A percentile compares a stretch with the other conserved stretches of the same genome.
Conservation (phyloP, 1,284 basidiomycete species). For the Cutaneotrichosporon sp. region DNA sequence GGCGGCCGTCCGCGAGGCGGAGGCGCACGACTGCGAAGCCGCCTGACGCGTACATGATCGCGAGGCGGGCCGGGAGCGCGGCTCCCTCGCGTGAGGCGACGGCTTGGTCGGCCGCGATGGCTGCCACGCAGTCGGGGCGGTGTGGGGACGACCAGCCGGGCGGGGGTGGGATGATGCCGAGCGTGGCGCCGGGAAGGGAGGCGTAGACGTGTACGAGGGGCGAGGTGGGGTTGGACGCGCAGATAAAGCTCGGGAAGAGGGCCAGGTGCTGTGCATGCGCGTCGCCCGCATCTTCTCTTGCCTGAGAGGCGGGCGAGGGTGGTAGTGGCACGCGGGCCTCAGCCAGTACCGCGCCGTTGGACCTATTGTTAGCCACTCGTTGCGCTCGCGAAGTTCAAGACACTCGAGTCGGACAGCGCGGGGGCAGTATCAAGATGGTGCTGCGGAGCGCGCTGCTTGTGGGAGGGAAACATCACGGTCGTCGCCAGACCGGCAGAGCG, state of each 20-base stretch:
- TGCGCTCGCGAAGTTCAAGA: no score
- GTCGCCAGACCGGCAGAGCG: no score
- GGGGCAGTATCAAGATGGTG: no score
- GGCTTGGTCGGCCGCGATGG: slow-evolving; percentile 47
- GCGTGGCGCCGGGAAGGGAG: slow-evolving; percentile 19
- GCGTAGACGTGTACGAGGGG: slow-evolving; percentile 49
- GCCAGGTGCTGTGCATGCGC: slow-evolving; percentile 28
- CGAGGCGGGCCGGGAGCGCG: slow-evolving; percentile 40
- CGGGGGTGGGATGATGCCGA: slow-evolving; percentile 52
- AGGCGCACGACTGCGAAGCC: slow-evolving; percentile 47
- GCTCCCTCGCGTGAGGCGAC: slow-evolving; percentile 18
- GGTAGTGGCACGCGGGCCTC: slow-evolving; percentile 41
- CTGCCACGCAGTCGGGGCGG: slow-evolving; percentile 49
- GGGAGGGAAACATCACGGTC: no score
- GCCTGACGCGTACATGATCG: slow-evolving; percentile 50
- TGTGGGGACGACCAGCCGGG: slow-evolving; percentile 51
- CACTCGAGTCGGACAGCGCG: no score
- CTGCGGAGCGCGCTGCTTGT: no score
- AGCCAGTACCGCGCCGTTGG: slow-evolving; percentile 48
- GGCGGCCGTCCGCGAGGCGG: slow-evolving; percentile 11
- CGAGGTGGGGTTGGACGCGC: slow-evolving; percentile 43
- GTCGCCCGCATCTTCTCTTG: neutral
- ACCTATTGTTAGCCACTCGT: slow-evolving; percentile 33
- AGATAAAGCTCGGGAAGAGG: slow-evolving; percentile 51
- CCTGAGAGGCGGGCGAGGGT: slow-evolving; percentile 32